These are phyloP conservation scores for Fusarium xylarioides DNA, from an alignment of 2,329 filamentous ascomycete species.

Conservation along the genomic window DNA sequence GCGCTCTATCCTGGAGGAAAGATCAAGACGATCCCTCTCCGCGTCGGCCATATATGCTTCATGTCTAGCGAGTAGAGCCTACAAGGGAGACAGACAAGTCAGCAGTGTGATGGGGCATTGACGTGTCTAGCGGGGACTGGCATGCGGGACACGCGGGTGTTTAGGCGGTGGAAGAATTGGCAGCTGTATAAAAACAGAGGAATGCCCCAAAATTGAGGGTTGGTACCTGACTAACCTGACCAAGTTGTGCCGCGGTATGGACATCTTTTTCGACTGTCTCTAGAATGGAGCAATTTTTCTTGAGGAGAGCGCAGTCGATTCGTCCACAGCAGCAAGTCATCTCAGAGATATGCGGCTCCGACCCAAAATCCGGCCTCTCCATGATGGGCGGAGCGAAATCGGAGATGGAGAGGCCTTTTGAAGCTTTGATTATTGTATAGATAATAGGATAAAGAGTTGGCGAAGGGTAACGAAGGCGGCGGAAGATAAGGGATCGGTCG, in stretches of 20 bases:
- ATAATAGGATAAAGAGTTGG: constrained; percentile 8
- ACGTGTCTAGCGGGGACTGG: constrained; percentile 32
- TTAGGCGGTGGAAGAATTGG: constrained; percentile 12
- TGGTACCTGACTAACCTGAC: constrained; percentile 76
- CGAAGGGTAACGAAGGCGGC: constrained; percentile 6
- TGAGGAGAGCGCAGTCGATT: constrained; percentile 79
- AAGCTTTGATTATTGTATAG: constrained; percentile 19
- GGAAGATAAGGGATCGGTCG: constrained; percentile 15
- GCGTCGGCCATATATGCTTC: constrained; percentile 94
- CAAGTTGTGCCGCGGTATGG: constrained; percentile 83
- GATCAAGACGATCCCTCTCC: constrained; percentile 80
- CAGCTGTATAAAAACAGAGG: constrained; percentile 18
- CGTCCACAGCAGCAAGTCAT: constrained; percentile 87
- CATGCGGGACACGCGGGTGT: constrained; percentile 31
- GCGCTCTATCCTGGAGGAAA: constrained; percentile 76
- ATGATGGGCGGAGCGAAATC: constrained; percentile 30
- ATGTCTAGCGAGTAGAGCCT: constrained; percentile 92
- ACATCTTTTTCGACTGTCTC: constrained; percentile 89
- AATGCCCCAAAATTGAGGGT: constrained; percentile 39
- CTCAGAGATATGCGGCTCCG: constrained; percentile 44
- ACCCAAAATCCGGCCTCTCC: constrained; percentile 39
- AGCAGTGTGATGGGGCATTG: constrained; percentile 59
- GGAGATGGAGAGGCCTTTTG: constrained; percentile 35
- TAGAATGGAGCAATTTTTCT: constrained; percentile 80
- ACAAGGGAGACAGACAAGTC: constrained; percentile 65